Evolutionary conservation across 2,329 filamentous ascomycete species (phyloP).

Genomic region (Pestalotiopsis sp.): DNA sequence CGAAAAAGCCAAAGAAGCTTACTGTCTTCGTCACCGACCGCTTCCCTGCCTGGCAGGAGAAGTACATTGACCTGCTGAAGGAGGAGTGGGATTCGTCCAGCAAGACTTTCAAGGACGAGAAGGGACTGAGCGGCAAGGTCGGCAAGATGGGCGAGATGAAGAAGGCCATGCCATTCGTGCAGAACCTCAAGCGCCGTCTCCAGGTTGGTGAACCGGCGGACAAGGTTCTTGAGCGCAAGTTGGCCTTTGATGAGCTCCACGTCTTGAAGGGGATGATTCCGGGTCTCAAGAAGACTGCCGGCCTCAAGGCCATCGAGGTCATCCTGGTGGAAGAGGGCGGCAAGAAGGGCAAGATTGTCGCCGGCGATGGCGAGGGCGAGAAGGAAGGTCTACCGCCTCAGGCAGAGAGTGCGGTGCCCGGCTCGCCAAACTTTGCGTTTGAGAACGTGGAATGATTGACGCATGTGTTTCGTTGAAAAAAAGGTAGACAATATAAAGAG

Average conservation of each 20-base stretch:
- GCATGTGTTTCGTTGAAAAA: not conserved
- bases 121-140: constrained; percentile 76
- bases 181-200: constrained; percentile 82
- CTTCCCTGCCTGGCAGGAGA: constrained; percentile 90
- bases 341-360: constrained; percentile 63
- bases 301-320: constrained; percentile 72
- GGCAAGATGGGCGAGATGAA: constrained; percentile 89
- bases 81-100: constrained; percentile 67
- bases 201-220: constrained; percentile 68
- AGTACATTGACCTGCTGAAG: constrained; percentile 80
- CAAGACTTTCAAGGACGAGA: constrained; percentile 67
- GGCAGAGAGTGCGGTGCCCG: constrained; percentile 79
- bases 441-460: constrained; percentile 65
- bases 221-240: constrained; percentile 78
- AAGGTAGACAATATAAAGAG: not conserved
- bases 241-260: constrained; percentile 82
- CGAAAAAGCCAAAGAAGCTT: constrained; percentile 88
- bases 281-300: constrained; percentile 74
- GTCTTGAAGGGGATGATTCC: constrained; percentile 78
- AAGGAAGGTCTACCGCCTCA: constrained; percentile 55
- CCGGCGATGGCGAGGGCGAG: constrained; percentile 53
- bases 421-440: constrained; percentile 80
- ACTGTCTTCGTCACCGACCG: constrained; percentile 80
- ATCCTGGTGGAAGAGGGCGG: constrained; percentile 71
- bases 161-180: constrained; percentile 97